Evolutionary conservation across 805 yeast species (phyloP).

Genomic region (Saturnispora dispora): DNA sequence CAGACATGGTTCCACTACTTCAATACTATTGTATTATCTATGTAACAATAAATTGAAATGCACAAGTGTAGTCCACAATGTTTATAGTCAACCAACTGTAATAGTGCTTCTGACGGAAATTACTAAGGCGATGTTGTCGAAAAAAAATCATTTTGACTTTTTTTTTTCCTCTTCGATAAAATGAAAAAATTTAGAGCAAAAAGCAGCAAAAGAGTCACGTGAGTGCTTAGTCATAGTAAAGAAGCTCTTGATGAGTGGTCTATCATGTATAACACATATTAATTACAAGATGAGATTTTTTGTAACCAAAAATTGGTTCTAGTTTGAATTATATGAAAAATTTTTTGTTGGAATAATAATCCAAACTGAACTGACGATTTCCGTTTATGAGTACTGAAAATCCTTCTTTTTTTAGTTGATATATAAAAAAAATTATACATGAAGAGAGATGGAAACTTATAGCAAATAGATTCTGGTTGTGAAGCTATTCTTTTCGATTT

Average conservation of each 20-base stretch:
- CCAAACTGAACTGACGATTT: background rate
- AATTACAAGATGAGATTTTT: background rate
- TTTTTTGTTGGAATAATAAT: background rate
- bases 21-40: background rate
- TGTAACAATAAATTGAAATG: background rate
- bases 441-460: background rate
- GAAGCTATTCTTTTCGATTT: background rate
- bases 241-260: no score
- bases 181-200: background rate
- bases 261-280: background rate
- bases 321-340: background rate
- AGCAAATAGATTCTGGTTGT: background rate
- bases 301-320: background rate
- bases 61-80: background rate
- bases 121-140: background rate
- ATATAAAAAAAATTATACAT: background rate
- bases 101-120: background rate
- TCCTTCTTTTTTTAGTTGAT: no score
- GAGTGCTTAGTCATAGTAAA: background rate
- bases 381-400: background rate
- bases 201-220: background rate
- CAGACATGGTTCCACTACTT: constrained; percentile 22
- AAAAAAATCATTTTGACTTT: background rate
- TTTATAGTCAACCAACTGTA: background rate
- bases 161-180: background rate